Evolutionary conservation across 1,284 basidiomycete species (phyloP), one percentile per base, ranked within the genome.

Genomic region (Schizophyllum commune): DNA sequence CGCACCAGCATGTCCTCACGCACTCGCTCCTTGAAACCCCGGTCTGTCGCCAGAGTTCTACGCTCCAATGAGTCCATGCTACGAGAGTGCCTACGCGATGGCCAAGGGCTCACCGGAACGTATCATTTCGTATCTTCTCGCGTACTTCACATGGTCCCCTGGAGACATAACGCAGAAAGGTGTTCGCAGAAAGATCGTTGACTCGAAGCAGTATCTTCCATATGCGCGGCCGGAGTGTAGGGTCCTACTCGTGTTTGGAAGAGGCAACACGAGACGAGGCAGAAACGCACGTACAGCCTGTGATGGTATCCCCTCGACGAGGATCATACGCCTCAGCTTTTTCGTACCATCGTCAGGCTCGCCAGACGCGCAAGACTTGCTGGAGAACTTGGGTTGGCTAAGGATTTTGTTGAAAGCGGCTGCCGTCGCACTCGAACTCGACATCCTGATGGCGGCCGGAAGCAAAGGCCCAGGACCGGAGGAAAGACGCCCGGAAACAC

Each of bases 1-100:
- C 96, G 84, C 63, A 98, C 89, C n/a, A 98, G 83, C 91, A 96
- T 96, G 67, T 96, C 94, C 73, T 98, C 95, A 33, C 90, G 86
- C 17, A 99, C 96, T 59, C 91, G 87, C 69, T 94, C 91, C 74
- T 96, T 96, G 79, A 98, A 99, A 8, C 91, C 91, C 65, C 88
- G 85, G 72, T 98, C 96, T 0, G 96, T 98, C 1, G 96, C 94
- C 21, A 99, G 76, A 9, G 96, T 99, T 60, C 96, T 92, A 68
- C n/a, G 21, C 19, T 6, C 33, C 63, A 52, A 59, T 59, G 33
- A 51, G 59, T 27, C 15, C 47, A 20, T 32, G 21, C 15, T 27
- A 56, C 52, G 17, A 57, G 56, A 57, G 58, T 6, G 19, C 7
- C n/a, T n/a, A n/a, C n/a, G n/a, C n/a, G n/a, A n/a, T n/a, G n/a